These are phyloP conservation scores for Cunninghamia lanceolata DNA, from an alignment of 75 land plant genomes.

Conservation along the genomic window DNA sequence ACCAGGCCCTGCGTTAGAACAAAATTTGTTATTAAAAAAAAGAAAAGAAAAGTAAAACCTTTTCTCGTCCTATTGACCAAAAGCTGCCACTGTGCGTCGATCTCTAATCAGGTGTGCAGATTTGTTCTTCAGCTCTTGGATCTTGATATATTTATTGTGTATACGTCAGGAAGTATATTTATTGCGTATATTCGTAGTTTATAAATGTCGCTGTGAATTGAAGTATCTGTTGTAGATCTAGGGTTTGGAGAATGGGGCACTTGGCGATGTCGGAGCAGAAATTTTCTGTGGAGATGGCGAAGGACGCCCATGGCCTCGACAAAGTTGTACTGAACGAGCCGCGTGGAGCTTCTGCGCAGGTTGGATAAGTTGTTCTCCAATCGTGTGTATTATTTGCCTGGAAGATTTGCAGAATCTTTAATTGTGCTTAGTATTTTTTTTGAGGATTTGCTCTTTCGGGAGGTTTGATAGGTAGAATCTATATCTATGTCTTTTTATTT, in stretches of 20 bases:
- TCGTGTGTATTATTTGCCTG: not conserved
- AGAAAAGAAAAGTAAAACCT: not conserved
- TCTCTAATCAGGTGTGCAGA: not conserved
- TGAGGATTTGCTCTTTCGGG: not conserved
- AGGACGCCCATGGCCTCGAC: slow-evolving; percentile 22
- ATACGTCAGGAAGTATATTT: not conserved
- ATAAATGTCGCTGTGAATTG: slow-evolving; percentile 7
- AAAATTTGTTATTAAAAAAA: not conserved
- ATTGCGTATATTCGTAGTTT: not conserved
- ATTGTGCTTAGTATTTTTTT: not conserved
- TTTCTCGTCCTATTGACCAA: not conserved
- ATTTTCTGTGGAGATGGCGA: slow-evolving; percentile 14
- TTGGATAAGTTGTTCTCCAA: not conserved
- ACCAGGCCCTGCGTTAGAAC: not conserved
- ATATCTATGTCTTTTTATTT: not conserved
- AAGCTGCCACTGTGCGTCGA: not conserved
- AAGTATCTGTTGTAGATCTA: not conserved
- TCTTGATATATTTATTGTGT: not conserved
- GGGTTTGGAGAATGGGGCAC: slow-evolving; percentile 1
- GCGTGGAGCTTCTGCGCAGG: slow-evolving; percentile 30
- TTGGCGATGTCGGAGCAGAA: slow-evolving; percentile 10
- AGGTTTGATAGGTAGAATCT: not conserved
- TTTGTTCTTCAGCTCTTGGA: not conserved
- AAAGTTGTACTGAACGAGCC: slow-evolving; percentile 16
- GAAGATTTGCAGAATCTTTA: not conserved